Evolutionary conservation across 1,284 basidiomycete genomes (phyloP).

Genomic region (Pholiota adiposa): DNA sequence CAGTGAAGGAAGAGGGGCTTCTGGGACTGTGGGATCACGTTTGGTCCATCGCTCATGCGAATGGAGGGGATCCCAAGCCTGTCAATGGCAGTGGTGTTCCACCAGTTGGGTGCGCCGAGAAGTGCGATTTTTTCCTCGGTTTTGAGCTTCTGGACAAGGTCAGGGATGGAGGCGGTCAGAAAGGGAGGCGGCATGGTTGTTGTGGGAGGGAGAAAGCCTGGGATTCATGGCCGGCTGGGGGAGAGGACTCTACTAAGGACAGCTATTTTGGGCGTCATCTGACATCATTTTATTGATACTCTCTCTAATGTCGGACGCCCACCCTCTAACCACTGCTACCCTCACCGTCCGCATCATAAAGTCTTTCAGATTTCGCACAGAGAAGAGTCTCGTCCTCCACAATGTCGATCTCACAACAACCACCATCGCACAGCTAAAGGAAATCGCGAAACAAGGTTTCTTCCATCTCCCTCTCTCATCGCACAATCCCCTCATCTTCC

Average conservation of each 20-base stretch:
- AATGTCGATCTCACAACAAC: conserved; percentile 79
- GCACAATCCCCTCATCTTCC: background rate
- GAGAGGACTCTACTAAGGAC: background rate
- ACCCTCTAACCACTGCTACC: conserved; percentile 73
- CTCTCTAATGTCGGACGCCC: conserved; percentile 73
- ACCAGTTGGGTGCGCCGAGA: conserved; percentile 70
- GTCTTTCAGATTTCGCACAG: conserved; percentile 91
- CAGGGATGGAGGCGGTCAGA: conserved; percentile 53
- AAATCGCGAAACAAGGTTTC: conserved; percentile 66
- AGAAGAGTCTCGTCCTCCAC: conserved; percentile 86
- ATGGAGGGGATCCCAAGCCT: conserved; percentile 64
- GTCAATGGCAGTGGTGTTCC: conserved; percentile 65
- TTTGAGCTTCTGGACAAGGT: conserved; percentile 56
- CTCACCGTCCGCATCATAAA: conserved; percentile 95
- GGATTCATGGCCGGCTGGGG: conserved; percentile 1
- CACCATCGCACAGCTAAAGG: conserved; percentile 81
- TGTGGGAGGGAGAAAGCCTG: conserved; percentile 10
- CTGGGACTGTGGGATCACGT: conserved; percentile 40
- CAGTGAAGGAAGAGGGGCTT: conserved; percentile 12
- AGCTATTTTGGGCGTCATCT: conserved; percentile 5
- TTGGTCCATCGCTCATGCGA: conserved; percentile 70
- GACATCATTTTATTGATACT: conserved; percentile 24
- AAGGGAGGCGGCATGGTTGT: conserved; percentile 46
- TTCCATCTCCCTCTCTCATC: conserved; percentile 9
- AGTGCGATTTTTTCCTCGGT: conserved; percentile 68